Conservation (phyloP, 495 filamentous ascomycete species). For the Penicillium goetzii region DNA sequence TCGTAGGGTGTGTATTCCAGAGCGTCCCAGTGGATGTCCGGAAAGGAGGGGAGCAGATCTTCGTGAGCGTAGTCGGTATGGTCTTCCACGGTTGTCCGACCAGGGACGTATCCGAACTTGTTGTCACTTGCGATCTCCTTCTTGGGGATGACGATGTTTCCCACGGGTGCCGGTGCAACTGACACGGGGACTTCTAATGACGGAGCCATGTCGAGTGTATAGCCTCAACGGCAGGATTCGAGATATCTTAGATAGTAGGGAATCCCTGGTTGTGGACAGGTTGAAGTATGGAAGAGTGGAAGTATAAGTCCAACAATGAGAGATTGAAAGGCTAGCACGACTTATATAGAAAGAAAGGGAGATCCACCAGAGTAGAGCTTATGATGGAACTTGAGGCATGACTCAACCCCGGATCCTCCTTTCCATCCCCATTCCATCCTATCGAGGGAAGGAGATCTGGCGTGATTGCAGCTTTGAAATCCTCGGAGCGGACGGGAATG, state of each 20-base stretch:
- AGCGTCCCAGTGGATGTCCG: constrained; percentile 57
- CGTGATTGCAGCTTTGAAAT: constrained; percentile 17
- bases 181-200: constrained; percentile 37
- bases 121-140: constrained; percentile 31
- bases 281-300: constrained; percentile 4
- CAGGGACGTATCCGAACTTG: constrained; percentile 52
- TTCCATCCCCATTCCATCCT: background rate
- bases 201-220: constrained; percentile 36
- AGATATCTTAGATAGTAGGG: background rate
- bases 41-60: constrained; percentile 60
- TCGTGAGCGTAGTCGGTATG: constrained; percentile 59
- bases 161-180: constrained; percentile 13
- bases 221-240: background rate
- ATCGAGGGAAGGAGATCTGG: constrained; percentile 18
- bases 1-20: constrained; percentile 54
- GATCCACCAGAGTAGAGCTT: constrained; percentile 5
- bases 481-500: constrained; percentile 29
- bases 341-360: constrained; percentile 20
- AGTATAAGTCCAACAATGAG: constrained; percentile 21
- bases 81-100: constrained; percentile 47
- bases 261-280: constrained; percentile 2
- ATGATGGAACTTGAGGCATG: constrained; percentile 12
- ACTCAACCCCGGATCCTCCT: constrained; percentile 25
- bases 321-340: background rate
- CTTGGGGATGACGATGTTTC: constrained; percentile 23